Evolutionary conservation across 441 rosid genomes (phyloP).

Genomic region (Erodium moschatum): DNA sequence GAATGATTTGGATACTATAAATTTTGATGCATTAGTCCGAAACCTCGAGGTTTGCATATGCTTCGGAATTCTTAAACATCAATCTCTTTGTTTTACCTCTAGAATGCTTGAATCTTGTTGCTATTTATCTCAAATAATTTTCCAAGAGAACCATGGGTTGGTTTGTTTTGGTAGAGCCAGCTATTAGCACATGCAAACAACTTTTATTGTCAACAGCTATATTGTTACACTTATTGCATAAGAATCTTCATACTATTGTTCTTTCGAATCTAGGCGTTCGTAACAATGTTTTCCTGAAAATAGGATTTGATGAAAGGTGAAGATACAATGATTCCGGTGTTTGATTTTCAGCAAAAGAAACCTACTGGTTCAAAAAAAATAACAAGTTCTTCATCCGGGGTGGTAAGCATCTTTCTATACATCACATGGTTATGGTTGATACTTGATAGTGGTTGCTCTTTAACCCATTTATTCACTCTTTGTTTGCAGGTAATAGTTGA

Average conservation of each 20-base stretch:
- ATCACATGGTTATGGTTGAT: constrained; percentile 15
- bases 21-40: constrained; percentile 68
- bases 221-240: not conserved
- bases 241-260: constrained; percentile 15
- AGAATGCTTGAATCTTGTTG: not conserved
- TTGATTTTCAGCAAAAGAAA: constrained; percentile 84
- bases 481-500: constrained; percentile 80
- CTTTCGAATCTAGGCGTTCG: constrained; percentile 8
- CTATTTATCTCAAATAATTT: not conserved
- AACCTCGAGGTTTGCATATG: constrained; percentile 64
- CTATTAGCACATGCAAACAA: not conserved
- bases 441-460: constrained; percentile 14
- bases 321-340: constrained; percentile 63
- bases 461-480: constrained; percentile 14
- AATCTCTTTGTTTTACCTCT: not conserved
- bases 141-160: no score
- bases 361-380: constrained; percentile 46
- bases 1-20: constrained; percentile 74
- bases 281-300: constrained; percentile 23
- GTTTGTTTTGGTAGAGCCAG: no score
- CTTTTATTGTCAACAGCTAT: not conserved
- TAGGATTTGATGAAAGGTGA: constrained; percentile 79
- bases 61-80: constrained; percentile 5
- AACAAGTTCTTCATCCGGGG: constrained; percentile 60
- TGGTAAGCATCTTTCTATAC: constrained; percentile 40